Percentiles rank a stretch among this genome's conserved stretches.
Conservation (phyloP, 768 basidiomycete genomes). For the Lepiota subincarnata region DNA sequence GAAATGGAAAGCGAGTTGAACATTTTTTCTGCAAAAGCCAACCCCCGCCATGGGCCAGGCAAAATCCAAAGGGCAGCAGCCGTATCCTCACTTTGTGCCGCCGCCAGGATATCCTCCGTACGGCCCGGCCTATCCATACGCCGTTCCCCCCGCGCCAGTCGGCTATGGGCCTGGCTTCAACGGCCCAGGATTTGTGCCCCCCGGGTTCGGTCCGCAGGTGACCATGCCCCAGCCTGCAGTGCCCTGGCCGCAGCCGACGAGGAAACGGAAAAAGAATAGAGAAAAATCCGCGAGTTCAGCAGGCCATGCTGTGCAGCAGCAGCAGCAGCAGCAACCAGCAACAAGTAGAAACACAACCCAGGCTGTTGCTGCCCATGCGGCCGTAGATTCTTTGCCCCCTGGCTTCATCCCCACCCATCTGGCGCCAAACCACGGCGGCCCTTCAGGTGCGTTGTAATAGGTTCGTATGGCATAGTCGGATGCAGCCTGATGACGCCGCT, state of each 20-base stretch:
- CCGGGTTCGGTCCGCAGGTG: conserved; percentile 15
- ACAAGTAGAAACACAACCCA: background rate
- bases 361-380: background rate
- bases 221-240: conserved; percentile 22
- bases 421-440: conserved; percentile 16
- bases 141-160: background rate
- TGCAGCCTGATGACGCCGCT: background rate
- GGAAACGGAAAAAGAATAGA: conserved; percentile 7
- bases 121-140: conserved; percentile 7
- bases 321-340: background rate
- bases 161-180: conserved; percentile 13
- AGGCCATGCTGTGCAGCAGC: conserved; percentile 13
- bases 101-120: conserved; percentile 9
- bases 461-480: background rate
- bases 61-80: conserved; percentile 7
- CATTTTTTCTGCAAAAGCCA: background rate
- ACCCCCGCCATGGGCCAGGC: conserved; percentile 7
- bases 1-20: conserved; percentile 9
- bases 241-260: conserved; percentile 21
- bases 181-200: conserved; percentile 14
- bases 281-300: conserved; percentile 9
- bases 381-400: conserved; percentile 20
- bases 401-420: conserved; percentile 19
- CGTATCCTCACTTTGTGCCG: conserved; percentile 1
- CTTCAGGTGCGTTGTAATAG: background rate